phyloP scores from a whole-genome alignment of 2,329 filamentous ascomycete genomes.

The Botrytis elliptica region DNA sequence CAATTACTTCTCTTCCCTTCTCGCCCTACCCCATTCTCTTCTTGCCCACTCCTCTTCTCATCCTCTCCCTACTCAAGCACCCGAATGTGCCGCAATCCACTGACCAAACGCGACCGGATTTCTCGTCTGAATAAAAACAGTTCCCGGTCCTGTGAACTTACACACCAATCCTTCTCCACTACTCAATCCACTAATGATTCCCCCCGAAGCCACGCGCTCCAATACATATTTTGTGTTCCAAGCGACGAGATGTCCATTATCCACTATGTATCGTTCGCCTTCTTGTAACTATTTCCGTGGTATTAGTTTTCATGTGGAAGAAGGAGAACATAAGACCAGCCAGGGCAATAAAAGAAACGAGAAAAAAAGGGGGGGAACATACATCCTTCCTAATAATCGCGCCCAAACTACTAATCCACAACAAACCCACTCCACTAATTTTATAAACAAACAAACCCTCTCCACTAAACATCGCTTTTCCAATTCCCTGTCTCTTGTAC shows the following conservation, averaged over 20 bases:
- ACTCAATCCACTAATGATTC: slow-evolving; percentile 82
- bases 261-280: slow-evolving; percentile 85
- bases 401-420: slow-evolving; percentile 92
- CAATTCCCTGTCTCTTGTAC: slow-evolving; percentile 79
- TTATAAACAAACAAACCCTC: slow-evolving; percentile 91
- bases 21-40: background rate
- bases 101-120: slow-evolving; percentile 57
- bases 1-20: too few species aligned
- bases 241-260: slow-evolving; percentile 90
- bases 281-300: slow-evolving; percentile 39
- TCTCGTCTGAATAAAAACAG: slow-evolving; percentile 87
- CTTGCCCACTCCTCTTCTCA: too few species aligned
- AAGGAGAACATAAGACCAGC: background rate
- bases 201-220: slow-evolving; percentile 85
- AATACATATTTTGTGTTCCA: slow-evolving; percentile 97
- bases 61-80: background rate
- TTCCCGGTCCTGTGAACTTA: slow-evolving; percentile 89
- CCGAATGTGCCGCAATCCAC: slow-evolving; percentile 17
- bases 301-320: background rate
- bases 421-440: slow-evolving; percentile 73
- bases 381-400: slow-evolving; percentile 95
- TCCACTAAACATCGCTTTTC: slow-evolving; percentile 90
- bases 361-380: slow-evolving; percentile 42
- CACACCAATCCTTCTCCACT: slow-evolving; percentile 88
- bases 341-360: background rate